Base-by-base conservation (phyloP, 805 yeast species). In the Candida wancherniae region DNA sequence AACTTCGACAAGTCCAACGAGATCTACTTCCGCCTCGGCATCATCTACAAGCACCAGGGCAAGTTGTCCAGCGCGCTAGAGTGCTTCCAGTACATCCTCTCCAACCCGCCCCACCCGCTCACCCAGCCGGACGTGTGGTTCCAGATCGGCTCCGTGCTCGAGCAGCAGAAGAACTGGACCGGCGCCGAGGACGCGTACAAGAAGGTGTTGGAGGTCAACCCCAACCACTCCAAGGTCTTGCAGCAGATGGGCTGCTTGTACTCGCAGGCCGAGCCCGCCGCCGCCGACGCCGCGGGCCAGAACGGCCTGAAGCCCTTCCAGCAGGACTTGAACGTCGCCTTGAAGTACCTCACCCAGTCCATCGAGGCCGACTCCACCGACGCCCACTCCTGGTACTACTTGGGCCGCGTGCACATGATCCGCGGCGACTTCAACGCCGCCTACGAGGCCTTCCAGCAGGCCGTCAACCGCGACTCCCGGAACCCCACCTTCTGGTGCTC, bases 401-500 rank as follows among this genome's bases (percentile, higher is more conserved):
- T 92, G 28, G 98, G 98, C 29, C 77, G 97, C 45, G 94, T 94
- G 42, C 94, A 90, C 65, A 90, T 92, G 97, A 81, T 95, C 22
- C 77, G 90, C 50, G 87, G 84, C 44, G 95, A 90, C 57, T 92
- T 87, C 64, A 82, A 92, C 38, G 87, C 92, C 29, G 97, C 98
- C 2, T 92, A 90, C 60, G 97, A 92, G 54, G 94, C 97, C 0
- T 92, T 90, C 74, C 98, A 92, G 64, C 97, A 88, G 57, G 97
- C 97, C 9, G 98, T 92, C 37, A 92, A 92, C 58, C 75, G 96
- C 42, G 97, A 92, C 58, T 82, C 94, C 22, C 75, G 97, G 56
- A 92, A 92, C 58, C 97, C 98, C 36, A 92, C 97, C 1, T 92
- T 92, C 67, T 92, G 98, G 98, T 84, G 94, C 48, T 80, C 88